Evolutionary conservation across 169 alveolate genomes (phyloP).

Genomic region (Fabrea salina): DNA sequence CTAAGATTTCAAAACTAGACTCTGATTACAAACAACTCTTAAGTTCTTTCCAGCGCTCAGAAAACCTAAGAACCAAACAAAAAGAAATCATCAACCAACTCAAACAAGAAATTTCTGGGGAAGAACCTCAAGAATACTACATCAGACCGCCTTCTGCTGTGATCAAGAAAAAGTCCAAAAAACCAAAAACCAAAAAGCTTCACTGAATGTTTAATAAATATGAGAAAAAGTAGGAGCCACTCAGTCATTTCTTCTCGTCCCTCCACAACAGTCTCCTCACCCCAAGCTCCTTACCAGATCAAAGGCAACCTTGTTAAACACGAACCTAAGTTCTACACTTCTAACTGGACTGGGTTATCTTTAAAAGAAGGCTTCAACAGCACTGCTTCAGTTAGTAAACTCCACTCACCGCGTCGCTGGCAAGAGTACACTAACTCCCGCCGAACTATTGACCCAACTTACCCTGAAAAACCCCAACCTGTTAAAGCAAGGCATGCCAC

Average conservation of each 20-base stretch:
- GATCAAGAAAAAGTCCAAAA: neutral
- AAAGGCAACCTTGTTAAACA: too few relatives aligned
- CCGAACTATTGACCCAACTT: neutral
- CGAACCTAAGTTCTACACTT: too few relatives aligned
- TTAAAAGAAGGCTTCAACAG: too few relatives aligned
- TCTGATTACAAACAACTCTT: neutral
- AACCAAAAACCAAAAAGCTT: too few relatives aligned
- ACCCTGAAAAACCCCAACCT: neutral
- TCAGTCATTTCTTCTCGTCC: too few relatives aligned
- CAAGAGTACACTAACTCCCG: neutral
- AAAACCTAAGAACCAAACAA: constrained; percentile 6
- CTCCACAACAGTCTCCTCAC: too few relatives aligned
- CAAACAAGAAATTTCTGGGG: neutral
- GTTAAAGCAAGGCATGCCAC: neutral
- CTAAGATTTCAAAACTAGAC: neutral
- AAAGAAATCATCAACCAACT: neutral
- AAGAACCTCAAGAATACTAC: neutral
- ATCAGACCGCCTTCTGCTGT: neutral
- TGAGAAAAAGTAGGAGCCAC: too few relatives aligned
- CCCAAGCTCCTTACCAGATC: too few relatives aligned
- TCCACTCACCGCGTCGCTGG: neutral
- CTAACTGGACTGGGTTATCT: too few relatives aligned
- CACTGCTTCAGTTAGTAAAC: too few relatives aligned
- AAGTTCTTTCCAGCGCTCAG: neutral
- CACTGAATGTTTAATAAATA: too few relatives aligned